Base-by-base conservation (phyloP, 2,329 filamentous ascomycete species). In the Aspergillus sp. region DNA sequence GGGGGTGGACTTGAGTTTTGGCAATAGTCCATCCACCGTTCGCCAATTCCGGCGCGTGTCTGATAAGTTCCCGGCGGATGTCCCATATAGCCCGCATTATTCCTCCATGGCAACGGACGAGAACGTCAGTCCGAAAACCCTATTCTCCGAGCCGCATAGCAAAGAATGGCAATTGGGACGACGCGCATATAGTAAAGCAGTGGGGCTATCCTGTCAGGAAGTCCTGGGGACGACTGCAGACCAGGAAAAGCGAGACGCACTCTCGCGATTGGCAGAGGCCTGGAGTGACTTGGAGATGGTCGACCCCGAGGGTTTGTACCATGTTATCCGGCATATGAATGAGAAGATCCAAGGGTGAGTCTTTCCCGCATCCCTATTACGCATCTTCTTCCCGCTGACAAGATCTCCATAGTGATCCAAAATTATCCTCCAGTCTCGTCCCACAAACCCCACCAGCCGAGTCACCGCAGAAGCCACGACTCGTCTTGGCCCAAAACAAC, bases 21-120 rank as follows among this genome's bases (percentile, higher is more conserved):
- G 91, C 44, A 97, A 97, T 66, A 86, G 84, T 5, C 88, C 87
- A 1, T 96, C 91, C 1, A 95, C 90, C 10, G 88, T 94, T 55
- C 84, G 90, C 46, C 83, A 94, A 44, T 97, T 96, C 73, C 86
- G 88, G 53, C 82, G 91, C 27, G 88, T 94, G 1, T 93, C 90
- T 0, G 86, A 88, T 57, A 72, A 74, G 76, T 56, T 81, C 74
- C 26, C 59, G 3, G 47, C 44, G 8, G 57, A 62, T 28, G 46
- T 55, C 12, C 51, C 55, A 1, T 60, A 59, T 34, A 42, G 28
- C 40, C 44, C 51, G 2, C 49, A 56, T 5, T 62, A 58, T 39
- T 56, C 57, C 30, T 53, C 58, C 7, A 54, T 55, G 4, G 63
- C 55, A 2, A 58, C 60, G 42, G 67, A 72, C 46, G 71, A 71